A percentile compares a stretch with the other conserved stretches of the same genome.
Evolutionary conservation across 345 rosid species (phyloP).

Genomic region (Moricandia arvensis): DNA sequence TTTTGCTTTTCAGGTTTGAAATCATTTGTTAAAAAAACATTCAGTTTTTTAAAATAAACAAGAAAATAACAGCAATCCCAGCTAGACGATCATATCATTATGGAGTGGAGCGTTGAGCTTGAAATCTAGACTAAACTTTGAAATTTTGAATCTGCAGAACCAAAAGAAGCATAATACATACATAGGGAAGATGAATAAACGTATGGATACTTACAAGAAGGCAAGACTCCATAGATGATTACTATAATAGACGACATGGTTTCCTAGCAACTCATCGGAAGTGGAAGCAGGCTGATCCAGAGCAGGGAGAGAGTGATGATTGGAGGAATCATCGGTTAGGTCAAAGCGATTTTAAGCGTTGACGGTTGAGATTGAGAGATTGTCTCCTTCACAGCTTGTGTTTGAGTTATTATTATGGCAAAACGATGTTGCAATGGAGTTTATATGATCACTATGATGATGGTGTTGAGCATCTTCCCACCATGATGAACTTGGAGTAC

Average conservation of each 20-base stretch:
- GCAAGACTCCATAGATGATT: constrained; percentile 51
- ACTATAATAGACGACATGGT: constrained; percentile 45
- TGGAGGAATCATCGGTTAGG: constrained; percentile 53
- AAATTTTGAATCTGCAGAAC: constrained; percentile 1
- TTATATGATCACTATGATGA: constrained; percentile 47
- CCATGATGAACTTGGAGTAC: constrained; percentile 48
- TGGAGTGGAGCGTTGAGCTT: constrained; percentile 3
- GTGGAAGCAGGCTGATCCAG: constrained; percentile 36
- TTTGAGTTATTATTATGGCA: constrained; percentile 8
- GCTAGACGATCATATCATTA: not conserved
- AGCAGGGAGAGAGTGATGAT: constrained; percentile 34
- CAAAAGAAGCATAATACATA: not conserved
- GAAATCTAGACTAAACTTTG: not conserved
- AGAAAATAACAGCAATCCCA: not conserved
- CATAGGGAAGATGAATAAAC: not conserved
- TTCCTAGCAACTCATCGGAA: constrained; percentile 49
- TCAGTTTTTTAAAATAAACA: too few relatives aligned
- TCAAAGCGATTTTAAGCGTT: constrained; percentile 64
- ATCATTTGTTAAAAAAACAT: not conserved
- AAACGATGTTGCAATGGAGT: constrained; percentile 37
- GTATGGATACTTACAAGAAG: too few relatives aligned
- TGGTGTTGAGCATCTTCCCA: constrained; percentile 52
- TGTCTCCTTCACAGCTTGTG: constrained; percentile 61
- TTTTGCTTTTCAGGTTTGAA: not conserved
- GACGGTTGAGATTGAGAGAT: constrained; percentile 52